Base-by-base conservation (phyloP, 2,329 filamentous ascomycete species). In the Lasiodiplodia gonubiensis region DNA sequence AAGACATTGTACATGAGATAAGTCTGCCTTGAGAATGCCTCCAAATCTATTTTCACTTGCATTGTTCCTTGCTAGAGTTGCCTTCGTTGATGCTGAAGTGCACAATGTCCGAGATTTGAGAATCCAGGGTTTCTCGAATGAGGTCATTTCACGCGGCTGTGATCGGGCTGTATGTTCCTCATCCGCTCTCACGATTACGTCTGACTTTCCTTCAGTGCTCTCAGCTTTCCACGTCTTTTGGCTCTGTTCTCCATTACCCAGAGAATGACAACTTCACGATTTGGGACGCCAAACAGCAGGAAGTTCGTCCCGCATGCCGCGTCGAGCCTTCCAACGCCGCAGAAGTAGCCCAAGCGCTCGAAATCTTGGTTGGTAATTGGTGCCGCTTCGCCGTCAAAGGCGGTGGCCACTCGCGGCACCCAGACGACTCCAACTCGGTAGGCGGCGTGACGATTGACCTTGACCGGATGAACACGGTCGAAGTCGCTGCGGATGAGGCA, bases 361-460 rank as follows among this genome's bases (percentile, higher is more conserved):
- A 21, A 0, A 35, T 35, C 27, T 18, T 54, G 3, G 27, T 35
- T 3, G 27, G 35, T 5, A 35, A 8, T 2, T 54, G 21, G 27
- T 54, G 52, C 52, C 52, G 27, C n/a, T 54, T 54, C 33, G 52
- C 52, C 10, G 30, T 54, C 52, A 54, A 35, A 18, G 27, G 27
- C 7, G 52, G 52, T 3, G 52, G 52, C 8, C 52, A 54, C 12
- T 35, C 52, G 14, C 7, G 52, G 8, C 12, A 33, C 10, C 27
- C 16, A 2, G 52, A 54, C n/a, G 52, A 54, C 30, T 54, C 52
- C 1, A 54, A 37, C 33, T 71, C 76, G 18, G 69, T 72, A 0
- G 69, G 73, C 46, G 76, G 76, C 5, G 73, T 78, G 3, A 75
- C 73, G 2, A 74, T 78, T 51, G 75, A 77, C 59, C 70, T 77